Conservation (phyloP, 305 asterid species). For the Salvia sclarea region DNA sequence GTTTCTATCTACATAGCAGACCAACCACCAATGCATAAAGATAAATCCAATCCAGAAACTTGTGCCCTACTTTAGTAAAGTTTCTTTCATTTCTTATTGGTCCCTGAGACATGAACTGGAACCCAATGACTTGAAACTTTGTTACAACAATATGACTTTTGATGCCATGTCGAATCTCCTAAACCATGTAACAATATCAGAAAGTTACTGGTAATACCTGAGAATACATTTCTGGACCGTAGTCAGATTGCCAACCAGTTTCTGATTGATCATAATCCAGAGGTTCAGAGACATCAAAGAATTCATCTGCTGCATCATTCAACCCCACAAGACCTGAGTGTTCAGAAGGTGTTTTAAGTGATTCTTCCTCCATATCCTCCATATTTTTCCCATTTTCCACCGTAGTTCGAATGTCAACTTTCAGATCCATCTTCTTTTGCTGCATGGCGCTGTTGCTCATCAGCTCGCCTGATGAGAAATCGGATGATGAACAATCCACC, state of each 20-base stretch:
- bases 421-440: slow-evolving; percentile 49
- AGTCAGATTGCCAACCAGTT: slow-evolving; percentile 80
- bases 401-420: slow-evolving; percentile 57
- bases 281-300: slow-evolving; percentile 92
- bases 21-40: slow-evolving; percentile 12
- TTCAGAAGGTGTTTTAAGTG: slow-evolving; percentile 67
- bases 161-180: slow-evolving; percentile 17
- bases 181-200: slow-evolving; percentile 12
- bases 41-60: slow-evolving; percentile 10
- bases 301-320: slow-evolving; percentile 84
- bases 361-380: slow-evolving; percentile 61
- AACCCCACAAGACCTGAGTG: slow-evolving; percentile 80
- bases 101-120: slow-evolving; percentile 29
- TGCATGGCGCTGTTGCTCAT: slow-evolving; percentile 48
- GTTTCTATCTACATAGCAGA: slow-evolving; percentile 7
- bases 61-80: slow-evolving; percentile 17
- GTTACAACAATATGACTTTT: slow-evolving; percentile 14
- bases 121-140: slow-evolving; percentile 17
- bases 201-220: slow-evolving; percentile 56
- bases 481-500: slow-evolving; percentile 52
- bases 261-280: slow-evolving; percentile 78
- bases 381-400: slow-evolving; percentile 52
- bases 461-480: slow-evolving; percentile 81
- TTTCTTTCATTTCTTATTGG: slow-evolving; percentile 25
- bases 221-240: slow-evolving; percentile 57